Evolutionary conservation across 164 flowering plant genomes (phyloP).

Genomic region (Berberis vulgaris): DNA sequence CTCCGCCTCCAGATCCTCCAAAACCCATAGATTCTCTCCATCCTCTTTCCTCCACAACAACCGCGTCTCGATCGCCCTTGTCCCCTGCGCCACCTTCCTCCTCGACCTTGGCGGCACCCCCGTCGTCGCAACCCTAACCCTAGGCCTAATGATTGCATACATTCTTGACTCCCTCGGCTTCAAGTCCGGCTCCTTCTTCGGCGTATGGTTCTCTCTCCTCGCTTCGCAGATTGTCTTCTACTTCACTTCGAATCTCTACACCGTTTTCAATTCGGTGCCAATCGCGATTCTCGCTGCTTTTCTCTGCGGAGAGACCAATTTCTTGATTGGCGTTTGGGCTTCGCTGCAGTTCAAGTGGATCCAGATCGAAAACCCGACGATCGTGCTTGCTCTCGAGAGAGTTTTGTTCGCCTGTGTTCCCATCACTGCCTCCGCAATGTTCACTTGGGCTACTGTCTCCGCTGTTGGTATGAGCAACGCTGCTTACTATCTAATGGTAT

Average conservation of each 20-base stretch:
- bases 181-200: slow-evolving; percentile 80
- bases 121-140: slow-evolving; percentile 57
- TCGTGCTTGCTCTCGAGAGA: slow-evolving; percentile 80
- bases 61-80: slow-evolving; percentile 71
- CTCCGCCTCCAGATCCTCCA: slow-evolving; percentile 25
- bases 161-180: slow-evolving; percentile 72
- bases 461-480: slow-evolving; percentile 77
- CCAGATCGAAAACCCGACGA: slow-evolving; percentile 74
- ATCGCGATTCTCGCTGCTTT: slow-evolving; percentile 50
- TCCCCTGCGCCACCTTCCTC: slow-evolving; percentile 75
- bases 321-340: slow-evolving; percentile 82
- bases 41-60: slow-evolving; percentile 58
- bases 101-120: slow-evolving; percentile 92
- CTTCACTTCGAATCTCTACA: slow-evolving; percentile 44
- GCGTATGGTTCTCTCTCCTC: slow-evolving; percentile 76
- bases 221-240: slow-evolving; percentile 73
- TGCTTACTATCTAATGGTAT: slow-evolving; percentile 63
- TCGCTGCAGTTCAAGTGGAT: slow-evolving; percentile 92
- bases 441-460: slow-evolving; percentile 80
- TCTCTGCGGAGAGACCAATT: slow-evolving; percentile 61
- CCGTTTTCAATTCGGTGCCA: slow-evolving; percentile 41
- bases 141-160: slow-evolving; percentile 80
- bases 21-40: slow-evolving; percentile 41
- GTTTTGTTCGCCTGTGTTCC: slow-evolving; percentile 83
- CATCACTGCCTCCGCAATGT: slow-evolving; percentile 46